These are phyloP conservation scores for Fermentozyma sake DNA, from an alignment of 1,139 yeast genomes.

Conservation along the genomic window DNA sequence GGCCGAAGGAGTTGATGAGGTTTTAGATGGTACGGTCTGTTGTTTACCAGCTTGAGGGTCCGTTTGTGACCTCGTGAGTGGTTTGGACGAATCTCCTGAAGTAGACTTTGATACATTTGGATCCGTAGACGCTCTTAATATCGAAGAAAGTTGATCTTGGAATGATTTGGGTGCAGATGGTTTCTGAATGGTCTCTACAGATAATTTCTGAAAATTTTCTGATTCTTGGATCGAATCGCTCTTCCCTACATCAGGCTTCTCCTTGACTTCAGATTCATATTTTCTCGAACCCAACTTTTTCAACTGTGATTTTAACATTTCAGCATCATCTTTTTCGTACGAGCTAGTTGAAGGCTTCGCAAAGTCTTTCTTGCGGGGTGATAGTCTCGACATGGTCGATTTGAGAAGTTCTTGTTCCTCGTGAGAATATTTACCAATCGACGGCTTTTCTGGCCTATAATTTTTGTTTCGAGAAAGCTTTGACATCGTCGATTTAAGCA, in stretches of 20 bases:
- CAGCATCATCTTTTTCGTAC: constrained; percentile 22
- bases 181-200: constrained; percentile 5
- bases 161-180: constrained; percentile 10
- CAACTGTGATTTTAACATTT: constrained; percentile 21
- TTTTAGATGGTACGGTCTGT: constrained; percentile 6
- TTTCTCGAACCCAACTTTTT: constrained; percentile 14
- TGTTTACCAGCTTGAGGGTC: constrained; percentile 7
- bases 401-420: constrained; percentile 11
- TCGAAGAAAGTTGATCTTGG: constrained; percentile 18
- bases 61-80: constrained; percentile 8
- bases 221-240: too few species aligned
- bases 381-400: constrained; percentile 11
- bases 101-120: constrained; percentile 12
- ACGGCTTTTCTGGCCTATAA: constrained; percentile 16
- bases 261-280: too few species aligned
- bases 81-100: constrained; percentile 2
- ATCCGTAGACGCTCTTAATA: constrained; percentile 21
- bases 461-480: too few species aligned
- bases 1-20: constrained; percentile 27
- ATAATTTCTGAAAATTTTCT: too few species aligned
- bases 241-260: too few species aligned
- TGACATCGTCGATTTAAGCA: constrained; percentile 12
- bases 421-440: constrained; percentile 10
- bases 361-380: constrained; percentile 8
- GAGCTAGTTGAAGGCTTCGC: constrained; percentile 12